phyloP scores from a whole-genome alignment of 2,329 filamentous ascomycete species.

The Ceratocystis destructans region DNA sequence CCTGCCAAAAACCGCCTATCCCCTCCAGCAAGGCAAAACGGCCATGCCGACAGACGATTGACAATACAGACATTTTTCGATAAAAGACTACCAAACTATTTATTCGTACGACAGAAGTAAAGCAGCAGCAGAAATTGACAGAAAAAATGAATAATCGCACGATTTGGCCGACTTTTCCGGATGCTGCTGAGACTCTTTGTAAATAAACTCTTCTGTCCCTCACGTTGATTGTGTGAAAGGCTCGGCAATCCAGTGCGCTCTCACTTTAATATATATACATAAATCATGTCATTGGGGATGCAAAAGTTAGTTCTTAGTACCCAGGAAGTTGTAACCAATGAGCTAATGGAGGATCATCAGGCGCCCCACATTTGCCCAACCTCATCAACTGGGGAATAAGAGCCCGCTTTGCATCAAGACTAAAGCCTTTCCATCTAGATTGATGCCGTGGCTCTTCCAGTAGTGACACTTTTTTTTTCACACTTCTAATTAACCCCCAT shows the following conservation, averaged over 20 bases:
- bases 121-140: too few relatives aligned
- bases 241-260: too few relatives aligned
- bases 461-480: background rate
- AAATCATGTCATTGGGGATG: too few relatives aligned
- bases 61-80: conserved; percentile 2
- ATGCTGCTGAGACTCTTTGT: background rate
- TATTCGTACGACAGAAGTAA: too few relatives aligned
- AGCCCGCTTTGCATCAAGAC: background rate
- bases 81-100: background rate
- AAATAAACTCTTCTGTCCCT: background rate
- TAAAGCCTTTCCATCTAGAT: background rate
- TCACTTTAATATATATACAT: too few relatives aligned
- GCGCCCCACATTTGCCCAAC: background rate
- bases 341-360: background rate
- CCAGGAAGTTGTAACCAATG: background rate
- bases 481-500: conserved; percentile 18
- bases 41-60: background rate
- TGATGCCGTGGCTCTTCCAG: background rate
- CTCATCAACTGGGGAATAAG: background rate
- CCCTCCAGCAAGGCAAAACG: conserved; percentile 41
- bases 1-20: conserved; percentile 66
- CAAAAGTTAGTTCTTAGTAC: background rate
- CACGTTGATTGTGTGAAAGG: too few relatives aligned
- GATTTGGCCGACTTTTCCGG: too few relatives aligned
- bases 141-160: too few relatives aligned